Evolutionary conservation across 768 basidiomycete species (phyloP), one percentile per base, ranked within the genome.

Genomic region (Collybiopsis luxurians): DNA sequence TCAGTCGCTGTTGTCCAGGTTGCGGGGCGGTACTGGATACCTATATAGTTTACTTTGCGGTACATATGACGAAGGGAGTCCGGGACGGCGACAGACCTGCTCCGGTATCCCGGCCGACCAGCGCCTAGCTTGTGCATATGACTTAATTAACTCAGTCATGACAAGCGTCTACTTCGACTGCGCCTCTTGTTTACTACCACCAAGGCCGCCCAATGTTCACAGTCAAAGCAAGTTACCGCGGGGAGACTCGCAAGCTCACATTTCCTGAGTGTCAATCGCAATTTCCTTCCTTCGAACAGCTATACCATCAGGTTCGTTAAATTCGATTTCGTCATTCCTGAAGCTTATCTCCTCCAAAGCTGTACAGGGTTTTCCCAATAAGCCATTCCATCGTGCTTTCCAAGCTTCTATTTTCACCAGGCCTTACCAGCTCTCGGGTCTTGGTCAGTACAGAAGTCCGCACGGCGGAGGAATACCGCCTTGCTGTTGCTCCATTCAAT

Each of bases 211-310:
- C 44, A 45, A 55, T 55, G 54, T 90, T 90, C 75, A 82, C 83
- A 56, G 80, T 91, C 66, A 92, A 92, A 71, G 88, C 84, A n/a
- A 87, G 87, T 21, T 90, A 89, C 68, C 74, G 79, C 54, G 72
- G 73, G 28, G 87, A 91, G 68, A 89, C 83, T 56, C 82, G 90
- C 63, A 89, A 81, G 62, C 77, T 89, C 62, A 72, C 80, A 2
- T 88, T 90, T 60, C 59, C 74, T 17, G 74, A 77, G 5, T 69
- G 36, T n/a, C 65, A 70, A 39, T 62, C 72, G 17, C 6, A 13
- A 13, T 89, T 92, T 64, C 90, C 90, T 44, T 70, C 83, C 1
- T 90, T 81, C 64, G 69, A 79, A 2, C 75, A 88, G 60, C 75
- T 92, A 39, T 77, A 76, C 63, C 71, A 74, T 55, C 85, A 91